phyloP scores from a whole-genome alignment of 2,329 filamentous ascomycete species.

The Aspergillus fischeri region DNA sequence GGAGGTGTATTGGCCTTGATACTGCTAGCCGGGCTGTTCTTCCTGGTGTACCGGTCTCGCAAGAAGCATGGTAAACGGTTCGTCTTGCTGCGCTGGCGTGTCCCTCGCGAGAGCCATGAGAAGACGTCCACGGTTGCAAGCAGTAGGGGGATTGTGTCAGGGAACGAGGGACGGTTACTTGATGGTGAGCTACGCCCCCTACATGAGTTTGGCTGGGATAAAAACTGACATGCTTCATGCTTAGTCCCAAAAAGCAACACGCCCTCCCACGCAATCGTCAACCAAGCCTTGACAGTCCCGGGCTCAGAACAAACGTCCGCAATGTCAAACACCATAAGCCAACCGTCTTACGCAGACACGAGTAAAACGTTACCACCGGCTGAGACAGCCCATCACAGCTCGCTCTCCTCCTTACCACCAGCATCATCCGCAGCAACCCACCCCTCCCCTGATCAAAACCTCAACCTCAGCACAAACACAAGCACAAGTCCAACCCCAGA shows the following conservation, averaged over 20 bases:
- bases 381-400: background rate
- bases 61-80: slow-evolving; percentile 9
- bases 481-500: background rate
- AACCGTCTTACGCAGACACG: background rate
- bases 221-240: background rate
- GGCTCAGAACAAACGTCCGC: background rate
- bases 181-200: background rate
- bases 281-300: background rate
- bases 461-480: background rate
- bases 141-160: background rate
- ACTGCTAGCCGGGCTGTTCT: slow-evolving; percentile 9
- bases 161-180: background rate
- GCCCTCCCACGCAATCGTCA: background rate
- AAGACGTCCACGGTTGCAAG: background rate
- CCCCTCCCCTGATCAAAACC: background rate
- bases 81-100: slow-evolving; percentile 2
- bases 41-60: slow-evolving; percentile 14
- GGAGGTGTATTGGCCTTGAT: slow-evolving; percentile 13
- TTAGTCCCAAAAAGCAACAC: background rate
- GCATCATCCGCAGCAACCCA: background rate
- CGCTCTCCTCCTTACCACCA: background rate
- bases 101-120: background rate
- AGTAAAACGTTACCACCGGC: background rate
- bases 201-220: background rate
- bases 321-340: background rate